Percentiles rank a stretch among this genome's conserved stretches.
phyloP scores from a whole-genome alignment of 106 monocot genomes.

The Triglochin maritima region DNA sequence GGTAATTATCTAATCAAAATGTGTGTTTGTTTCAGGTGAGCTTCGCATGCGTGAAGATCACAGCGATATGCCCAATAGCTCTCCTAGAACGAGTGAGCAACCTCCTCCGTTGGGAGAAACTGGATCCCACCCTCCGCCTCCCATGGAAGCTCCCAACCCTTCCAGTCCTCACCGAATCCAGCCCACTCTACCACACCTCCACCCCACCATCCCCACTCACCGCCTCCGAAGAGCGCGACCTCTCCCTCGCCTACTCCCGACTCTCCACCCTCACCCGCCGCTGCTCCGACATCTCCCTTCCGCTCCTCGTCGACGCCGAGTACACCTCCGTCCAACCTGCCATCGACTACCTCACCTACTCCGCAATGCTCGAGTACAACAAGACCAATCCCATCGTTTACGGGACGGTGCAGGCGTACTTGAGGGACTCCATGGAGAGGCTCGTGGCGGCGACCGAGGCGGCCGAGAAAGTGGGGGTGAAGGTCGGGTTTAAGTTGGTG shows the following conservation, averaged over 20 bases:
- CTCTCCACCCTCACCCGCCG: slow-evolving; percentile 35
- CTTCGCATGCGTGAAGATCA: slow-evolving; percentile 81
- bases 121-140: slow-evolving; percentile 23
- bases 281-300: slow-evolving; percentile 39
- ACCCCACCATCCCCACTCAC: slow-evolving; percentile 39
- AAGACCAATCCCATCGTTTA: slow-evolving; percentile 39
- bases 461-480: slow-evolving; percentile 44
- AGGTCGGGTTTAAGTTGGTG: slow-evolving; percentile 72
- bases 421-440: slow-evolving; percentile 65
- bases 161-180: slow-evolving; percentile 41
- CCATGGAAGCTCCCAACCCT: slow-evolving; percentile 60
- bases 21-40: slow-evolving; percentile 34
- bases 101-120: slow-evolving; percentile 57
- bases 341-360: slow-evolving; percentile 76
- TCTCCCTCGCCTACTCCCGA: slow-evolving; percentile 35
- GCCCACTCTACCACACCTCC: slow-evolving; percentile 64
- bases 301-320: slow-evolving; percentile 83
- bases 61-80: slow-evolving; percentile 71
- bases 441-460: slow-evolving; percentile 35
- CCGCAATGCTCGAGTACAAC: slow-evolving; percentile 52
- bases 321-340: slow-evolving; percentile 93
- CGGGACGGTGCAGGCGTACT: slow-evolving; percentile 72
- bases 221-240: slow-evolving; percentile 35
- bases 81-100: slow-evolving; percentile 71
- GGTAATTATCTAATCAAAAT: too few relatives aligned